Evolutionary conservation across 208 protist species (phyloP).

Genomic region (Herpetomonas tarakana): DNA sequence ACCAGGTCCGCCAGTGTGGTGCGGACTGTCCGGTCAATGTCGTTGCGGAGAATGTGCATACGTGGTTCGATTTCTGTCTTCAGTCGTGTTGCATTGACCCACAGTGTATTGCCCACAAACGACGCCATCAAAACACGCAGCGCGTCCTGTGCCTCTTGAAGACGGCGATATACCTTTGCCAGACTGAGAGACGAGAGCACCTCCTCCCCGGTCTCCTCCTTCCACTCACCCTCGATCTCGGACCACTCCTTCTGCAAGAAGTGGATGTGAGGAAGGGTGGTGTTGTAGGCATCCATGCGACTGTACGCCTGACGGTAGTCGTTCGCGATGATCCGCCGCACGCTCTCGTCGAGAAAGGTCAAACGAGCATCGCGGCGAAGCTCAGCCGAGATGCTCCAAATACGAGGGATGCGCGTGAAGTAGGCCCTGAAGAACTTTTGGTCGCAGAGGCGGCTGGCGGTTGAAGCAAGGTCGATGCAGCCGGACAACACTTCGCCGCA

Average conservation of each 20-base stretch:
- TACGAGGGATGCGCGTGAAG: constrained; percentile 70
- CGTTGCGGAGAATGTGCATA: constrained; percentile 69
- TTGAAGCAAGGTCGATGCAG: constrained; percentile 58
- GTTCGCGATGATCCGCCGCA: constrained; percentile 55
- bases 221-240: constrained; percentile 70
- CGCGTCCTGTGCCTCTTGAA: constrained; percentile 80
- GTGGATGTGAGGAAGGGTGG: constrained; percentile 80
- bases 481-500: constrained; percentile 64
- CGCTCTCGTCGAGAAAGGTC: constrained; percentile 46
- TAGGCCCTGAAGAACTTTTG: constrained; percentile 77
- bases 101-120: constrained; percentile 84
- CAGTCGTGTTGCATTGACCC: constrained; percentile 89
- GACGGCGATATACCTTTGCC: constrained; percentile 67
- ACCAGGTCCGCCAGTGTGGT: constrained; percentile 57
- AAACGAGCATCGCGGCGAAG: constrained; percentile 68
- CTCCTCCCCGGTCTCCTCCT: constrained; percentile 55
- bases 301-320: constrained; percentile 83
- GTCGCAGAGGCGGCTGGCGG: constrained; percentile 61
- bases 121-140: constrained; percentile 86
- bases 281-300: constrained; percentile 76
- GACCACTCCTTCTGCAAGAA: constrained; percentile 86
- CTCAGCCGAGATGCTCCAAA: constrained; percentile 74
- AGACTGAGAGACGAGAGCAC: constrained; percentile 50
- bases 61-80: constrained; percentile 88
- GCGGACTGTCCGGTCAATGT: constrained; percentile 74